Evolutionary conservation across 1,139 yeast genomes (phyloP), one percentile per base, ranked within the genome.

Genomic region (Petasospora rhodanensis): DNA sequence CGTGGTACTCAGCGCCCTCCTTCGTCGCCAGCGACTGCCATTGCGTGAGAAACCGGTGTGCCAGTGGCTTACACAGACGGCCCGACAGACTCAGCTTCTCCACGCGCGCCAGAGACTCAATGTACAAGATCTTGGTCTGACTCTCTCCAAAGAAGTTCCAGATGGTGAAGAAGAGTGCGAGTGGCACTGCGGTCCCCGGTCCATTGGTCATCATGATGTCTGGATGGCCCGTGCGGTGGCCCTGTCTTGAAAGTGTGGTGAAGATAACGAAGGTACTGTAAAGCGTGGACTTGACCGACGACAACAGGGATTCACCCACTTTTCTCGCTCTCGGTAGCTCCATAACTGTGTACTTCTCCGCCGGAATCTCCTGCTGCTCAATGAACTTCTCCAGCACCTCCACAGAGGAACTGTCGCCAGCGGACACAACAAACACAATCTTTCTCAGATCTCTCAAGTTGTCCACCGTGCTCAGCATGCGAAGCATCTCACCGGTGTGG

Each of bases 401-500:
- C 7, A 69, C 46, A 1, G 93, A 82, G 2, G 81, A 62, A 3
- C 62, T 41, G 50, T 84, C 95, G 5, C 78, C 84, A 1, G 76
- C 64, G 50, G 33, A 58, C 33, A 43, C 51, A 37, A 36, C 62
- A 60, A 39, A 63, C 37, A 52, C 39, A 14, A 59, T n/a, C 5
- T 47, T 44, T 5, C 43, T 29, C 11, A 58, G 32, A 34, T 51
- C 23, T 27, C 44, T 34, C 52, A 59, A 28, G 1, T 40, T 35
- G 24, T 64, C 61, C 28, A 67, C 58, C 7, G 65, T 62, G 6
- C 61, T 54, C 12, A 85, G 54, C 18, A 91, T 63, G 24, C 91
- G 64, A 18, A 87, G 55, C 95, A 91, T 85, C 55, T 91, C 97
- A 1, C 96, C 97, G 0, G 97, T 89, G 53, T 91, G 98, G 2